Evolutionary conservation across 495 filamentous ascomycete species (phyloP).

Genomic region (Thermochaetoides thermophila): DNA sequence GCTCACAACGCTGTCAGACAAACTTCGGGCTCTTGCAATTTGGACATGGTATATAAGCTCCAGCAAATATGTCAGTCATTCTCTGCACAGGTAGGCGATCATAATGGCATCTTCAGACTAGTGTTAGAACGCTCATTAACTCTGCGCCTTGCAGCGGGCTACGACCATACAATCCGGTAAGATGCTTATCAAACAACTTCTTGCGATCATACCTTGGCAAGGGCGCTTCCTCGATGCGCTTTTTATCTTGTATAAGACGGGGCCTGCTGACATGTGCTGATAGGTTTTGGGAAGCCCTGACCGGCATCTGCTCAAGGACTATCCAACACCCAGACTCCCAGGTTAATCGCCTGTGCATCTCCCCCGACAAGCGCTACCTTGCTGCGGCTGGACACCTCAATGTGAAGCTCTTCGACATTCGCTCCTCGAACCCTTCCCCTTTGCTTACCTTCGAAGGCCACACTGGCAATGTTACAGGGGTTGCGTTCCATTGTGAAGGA

Average conservation of each 20-base stretch:
- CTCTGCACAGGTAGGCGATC: constrained; percentile 60
- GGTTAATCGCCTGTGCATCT: constrained; percentile 96
- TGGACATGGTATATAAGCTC: no score
- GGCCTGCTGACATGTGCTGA: no score
- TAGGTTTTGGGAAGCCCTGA: constrained; percentile 97
- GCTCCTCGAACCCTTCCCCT: constrained; percentile 85
- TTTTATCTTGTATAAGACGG: neutral
- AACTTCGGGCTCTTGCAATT: no score
- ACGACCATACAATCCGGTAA: constrained; percentile 97
- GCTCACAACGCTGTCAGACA: neutral
- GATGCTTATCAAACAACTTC: constrained; percentile 4
- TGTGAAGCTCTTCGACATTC: constrained; percentile 95
- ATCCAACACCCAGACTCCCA: constrained; percentile 97
- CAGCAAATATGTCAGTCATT: constrained; percentile 61
- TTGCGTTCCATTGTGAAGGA: constrained; percentile 94
- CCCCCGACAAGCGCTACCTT: constrained; percentile 90
- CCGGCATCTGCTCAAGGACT: constrained; percentile 91
- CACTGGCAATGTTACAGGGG: constrained; percentile 85
- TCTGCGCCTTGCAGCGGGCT: constrained; percentile 51
- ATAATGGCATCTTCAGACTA: neutral
- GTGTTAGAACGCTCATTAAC: neutral
- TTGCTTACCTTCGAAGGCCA: constrained; percentile 90
- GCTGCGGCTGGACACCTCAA: constrained; percentile 89
- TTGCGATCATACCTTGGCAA: neutral
- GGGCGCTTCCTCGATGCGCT: neutral